A percentile compares a stretch with the other conserved stretches of the same genome.
These are phyloP conservation scores for Stephania cephalantha DNA, from an alignment of 164 flowering plant species.

Conservation along the genomic window DNA sequence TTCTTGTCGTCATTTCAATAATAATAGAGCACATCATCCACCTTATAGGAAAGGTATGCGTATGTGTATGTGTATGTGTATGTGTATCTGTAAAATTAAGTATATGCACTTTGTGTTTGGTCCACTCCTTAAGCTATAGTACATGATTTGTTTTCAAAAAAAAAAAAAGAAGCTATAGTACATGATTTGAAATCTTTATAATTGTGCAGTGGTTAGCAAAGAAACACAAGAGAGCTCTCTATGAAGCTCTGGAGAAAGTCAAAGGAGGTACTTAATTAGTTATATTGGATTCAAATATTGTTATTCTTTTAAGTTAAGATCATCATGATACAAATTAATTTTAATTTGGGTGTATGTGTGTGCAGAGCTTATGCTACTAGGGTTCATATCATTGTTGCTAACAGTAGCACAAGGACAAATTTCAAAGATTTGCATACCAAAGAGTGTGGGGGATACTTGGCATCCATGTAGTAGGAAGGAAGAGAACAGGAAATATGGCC, in stretches of 20 bases:
- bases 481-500: constrained; percentile 4
- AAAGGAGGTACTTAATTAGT: constrained; percentile 36
- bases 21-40: constrained; percentile 59
- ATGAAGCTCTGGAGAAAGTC: constrained; percentile 58
- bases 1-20: constrained; percentile 48
- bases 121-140: background rate
- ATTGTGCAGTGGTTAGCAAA: constrained; percentile 48
- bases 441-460: constrained; percentile 34
- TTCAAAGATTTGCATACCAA: constrained; percentile 36
- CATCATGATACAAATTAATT: background rate
- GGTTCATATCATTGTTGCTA: constrained; percentile 60
- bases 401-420: constrained; percentile 37
- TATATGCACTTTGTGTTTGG: no score
- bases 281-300: background rate
- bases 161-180: background rate
- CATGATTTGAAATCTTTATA: no score
- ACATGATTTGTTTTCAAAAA: background rate
- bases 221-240: constrained; percentile 45
- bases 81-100: background rate
- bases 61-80: no score
- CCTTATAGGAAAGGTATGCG: constrained; percentile 47
- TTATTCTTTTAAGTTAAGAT: background rate
- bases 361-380: constrained; percentile 66
- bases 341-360: background rate
- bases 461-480: constrained; percentile 37